phyloP scores from a whole-genome alignment of 352 stramenopile species.

The Peronosclerospora sorghi region DNA sequence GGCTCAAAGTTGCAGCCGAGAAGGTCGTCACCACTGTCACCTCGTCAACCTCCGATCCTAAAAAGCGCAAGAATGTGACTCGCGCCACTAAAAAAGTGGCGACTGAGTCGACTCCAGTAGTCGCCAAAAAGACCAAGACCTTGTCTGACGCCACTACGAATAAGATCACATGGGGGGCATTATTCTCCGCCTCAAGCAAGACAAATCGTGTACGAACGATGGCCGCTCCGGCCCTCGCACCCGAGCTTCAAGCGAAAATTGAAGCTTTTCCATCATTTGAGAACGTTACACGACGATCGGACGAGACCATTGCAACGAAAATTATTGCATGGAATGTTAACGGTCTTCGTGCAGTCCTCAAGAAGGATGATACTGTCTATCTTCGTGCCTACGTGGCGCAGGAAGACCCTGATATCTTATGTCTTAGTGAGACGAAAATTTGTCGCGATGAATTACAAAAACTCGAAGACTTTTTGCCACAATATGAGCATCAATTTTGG shows the following conservation, averaged over 20 bases:
- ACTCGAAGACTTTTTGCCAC: too few relatives aligned
- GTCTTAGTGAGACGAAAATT: slow-evolving; percentile 83
- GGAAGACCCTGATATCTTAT: slow-evolving; percentile 73
- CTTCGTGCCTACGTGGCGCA: slow-evolving; percentile 65
- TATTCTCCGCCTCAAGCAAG: slow-evolving; percentile 16
- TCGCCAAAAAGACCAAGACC: slow-evolving; percentile 8
- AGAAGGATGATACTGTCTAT: slow-evolving; percentile 49
- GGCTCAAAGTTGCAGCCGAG: slow-evolving; percentile 21
- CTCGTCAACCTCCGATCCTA: background rate
- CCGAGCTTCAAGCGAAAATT: slow-evolving; percentile 35
- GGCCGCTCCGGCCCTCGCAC: slow-evolving; percentile 14
- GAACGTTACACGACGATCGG: slow-evolving; percentile 22
- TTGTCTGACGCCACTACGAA: too few relatives aligned
- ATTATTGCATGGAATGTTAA: slow-evolving; percentile 81
- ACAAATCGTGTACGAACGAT: slow-evolving; percentile 16
- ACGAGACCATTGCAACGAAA: slow-evolving; percentile 20
- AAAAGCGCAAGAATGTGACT: slow-evolving; percentile 11
- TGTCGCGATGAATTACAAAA: slow-evolving; percentile 55
- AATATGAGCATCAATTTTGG: too few relatives aligned
- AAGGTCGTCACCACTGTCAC: slow-evolving; percentile 5
- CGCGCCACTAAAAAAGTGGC: slow-evolving; percentile 1
- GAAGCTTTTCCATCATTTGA: slow-evolving; percentile 40
- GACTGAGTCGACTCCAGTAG: background rate
- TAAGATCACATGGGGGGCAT: slow-evolving; percentile 30
- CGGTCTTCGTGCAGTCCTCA: slow-evolving; percentile 64